Evolutionary conservation across 2,329 filamentous ascomycete species (phyloP).

Genomic region (Cladosporium sp.): DNA sequence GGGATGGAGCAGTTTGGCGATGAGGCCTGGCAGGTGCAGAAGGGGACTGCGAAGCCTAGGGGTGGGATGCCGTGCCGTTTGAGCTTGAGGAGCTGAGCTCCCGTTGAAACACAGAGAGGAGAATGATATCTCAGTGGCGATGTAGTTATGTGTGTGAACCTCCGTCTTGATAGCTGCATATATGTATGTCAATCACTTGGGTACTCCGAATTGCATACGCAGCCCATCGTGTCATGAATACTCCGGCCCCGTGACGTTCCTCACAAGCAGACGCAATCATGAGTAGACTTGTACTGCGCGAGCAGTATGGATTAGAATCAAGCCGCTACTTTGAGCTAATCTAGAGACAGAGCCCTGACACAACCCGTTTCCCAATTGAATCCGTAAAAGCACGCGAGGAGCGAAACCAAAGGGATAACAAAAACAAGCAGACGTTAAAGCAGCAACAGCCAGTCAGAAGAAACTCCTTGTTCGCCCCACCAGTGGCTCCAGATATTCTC

Average conservation of each 20-base stretch:
- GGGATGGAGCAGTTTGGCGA: constrained; percentile 36
- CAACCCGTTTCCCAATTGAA: background rate
- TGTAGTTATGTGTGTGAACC: background rate
- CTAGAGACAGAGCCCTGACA: background rate
- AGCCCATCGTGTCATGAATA: background rate
- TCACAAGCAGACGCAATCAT: background rate
- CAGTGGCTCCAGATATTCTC: background rate
- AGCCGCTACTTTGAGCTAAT: background rate
- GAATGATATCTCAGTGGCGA: background rate
- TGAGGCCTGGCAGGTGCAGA: constrained; percentile 37
- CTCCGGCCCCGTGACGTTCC: background rate
- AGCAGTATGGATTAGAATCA: background rate
- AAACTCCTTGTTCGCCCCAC: constrained; percentile 8
- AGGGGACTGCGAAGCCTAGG: constrained; percentile 37
- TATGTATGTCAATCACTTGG: background rate
- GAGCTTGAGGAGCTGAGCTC: constrained; percentile 20
- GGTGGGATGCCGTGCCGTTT: constrained; percentile 38
- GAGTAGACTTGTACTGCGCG: background rate
- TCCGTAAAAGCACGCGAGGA: background rate
- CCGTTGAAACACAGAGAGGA: background rate
- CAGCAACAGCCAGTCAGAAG: constrained; percentile 6
- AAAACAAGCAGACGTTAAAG: background rate
- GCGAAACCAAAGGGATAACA: background rate
- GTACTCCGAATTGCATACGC: background rate
- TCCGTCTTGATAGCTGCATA: background rate